phyloP scores from a whole-genome alignment of 2,329 filamentous ascomycete genomes.

The Botrytis cinerea region DNA sequence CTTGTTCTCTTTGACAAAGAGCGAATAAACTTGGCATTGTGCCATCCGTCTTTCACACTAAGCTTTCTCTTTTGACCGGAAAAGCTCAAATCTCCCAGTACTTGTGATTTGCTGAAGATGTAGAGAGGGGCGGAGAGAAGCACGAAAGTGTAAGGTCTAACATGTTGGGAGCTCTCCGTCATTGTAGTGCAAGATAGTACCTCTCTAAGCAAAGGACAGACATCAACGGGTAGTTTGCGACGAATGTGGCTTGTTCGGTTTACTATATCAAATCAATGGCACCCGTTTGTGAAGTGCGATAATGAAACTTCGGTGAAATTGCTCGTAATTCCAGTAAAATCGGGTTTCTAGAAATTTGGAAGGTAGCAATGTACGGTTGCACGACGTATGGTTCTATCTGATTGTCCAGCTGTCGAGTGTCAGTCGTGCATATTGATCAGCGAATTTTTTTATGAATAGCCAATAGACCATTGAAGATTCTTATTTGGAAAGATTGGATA shows the following conservation, averaged over 20 bases:
- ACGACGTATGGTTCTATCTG: background rate
- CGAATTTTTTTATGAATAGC: background rate
- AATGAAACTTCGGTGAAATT: background rate
- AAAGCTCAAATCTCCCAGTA: background rate
- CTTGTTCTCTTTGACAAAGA: constrained; percentile 5
- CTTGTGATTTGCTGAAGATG: background rate
- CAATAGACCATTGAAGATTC: background rate
- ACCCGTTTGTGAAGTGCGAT: background rate
- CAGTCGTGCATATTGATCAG: background rate
- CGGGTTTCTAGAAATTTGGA: background rate
- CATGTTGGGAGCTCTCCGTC: background rate
- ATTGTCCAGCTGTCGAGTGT: background rate
- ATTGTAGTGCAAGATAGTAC: background rate
- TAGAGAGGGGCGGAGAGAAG: background rate
- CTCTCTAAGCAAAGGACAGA: background rate
- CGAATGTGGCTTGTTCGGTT: background rate
- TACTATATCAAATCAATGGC: background rate
- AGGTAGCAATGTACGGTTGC: background rate
- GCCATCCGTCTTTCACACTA: background rate
- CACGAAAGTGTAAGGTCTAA: background rate
- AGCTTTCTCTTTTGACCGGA: background rate
- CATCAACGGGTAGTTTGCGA: background rate
- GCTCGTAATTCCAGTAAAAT: background rate
- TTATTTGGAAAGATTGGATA: background rate
- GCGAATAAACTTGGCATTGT: background rate